Conservation (phyloP, 768 basidiomycete genomes). For the Gloeopeniophorella convolvens region DNA sequence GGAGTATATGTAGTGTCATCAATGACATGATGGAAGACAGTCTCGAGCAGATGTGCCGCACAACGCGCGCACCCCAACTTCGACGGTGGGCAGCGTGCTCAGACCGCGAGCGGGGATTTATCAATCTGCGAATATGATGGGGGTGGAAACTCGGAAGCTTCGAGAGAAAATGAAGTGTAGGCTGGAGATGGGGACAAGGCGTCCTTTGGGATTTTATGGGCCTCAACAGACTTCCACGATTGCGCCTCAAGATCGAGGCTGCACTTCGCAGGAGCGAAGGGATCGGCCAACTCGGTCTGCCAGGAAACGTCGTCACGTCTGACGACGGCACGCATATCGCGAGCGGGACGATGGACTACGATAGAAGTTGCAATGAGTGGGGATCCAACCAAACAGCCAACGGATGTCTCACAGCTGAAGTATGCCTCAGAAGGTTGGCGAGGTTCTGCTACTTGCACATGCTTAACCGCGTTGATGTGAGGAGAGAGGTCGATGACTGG, state of each 20-base stretch:
- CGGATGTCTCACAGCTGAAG: too few relatives aligned
- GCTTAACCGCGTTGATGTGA: background rate
- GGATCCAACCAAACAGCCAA: too few relatives aligned
- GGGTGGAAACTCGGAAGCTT: slow-evolving; percentile 1
- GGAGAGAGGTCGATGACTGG: background rate
- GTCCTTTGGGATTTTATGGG: background rate
- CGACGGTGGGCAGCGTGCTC: background rate
- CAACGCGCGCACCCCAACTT: background rate
- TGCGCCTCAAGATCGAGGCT: slow-evolving; percentile 16
- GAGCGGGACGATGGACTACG: too few relatives aligned
- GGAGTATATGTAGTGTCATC: too few relatives aligned
- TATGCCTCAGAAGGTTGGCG: slow-evolving; percentile 1
- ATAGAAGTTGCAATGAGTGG: too few relatives aligned
- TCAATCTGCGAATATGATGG: slow-evolving; percentile 14
- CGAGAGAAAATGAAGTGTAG: background rate
- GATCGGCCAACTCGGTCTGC: background rate
- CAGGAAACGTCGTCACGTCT: background rate
- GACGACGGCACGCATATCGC: background rate
- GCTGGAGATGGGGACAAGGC: background rate
- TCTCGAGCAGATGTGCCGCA: too few relatives aligned
- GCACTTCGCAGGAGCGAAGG: background rate
- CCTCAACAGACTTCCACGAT: background rate
- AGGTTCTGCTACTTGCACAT: background rate
- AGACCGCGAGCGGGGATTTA: slow-evolving; percentile 3
- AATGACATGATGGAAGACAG: too few relatives aligned